A percentile compares a stretch with the other conserved stretches of the same genome.
Conservation (phyloP, 495 filamentous ascomycete species). For the Penicillium canescens region DNA sequence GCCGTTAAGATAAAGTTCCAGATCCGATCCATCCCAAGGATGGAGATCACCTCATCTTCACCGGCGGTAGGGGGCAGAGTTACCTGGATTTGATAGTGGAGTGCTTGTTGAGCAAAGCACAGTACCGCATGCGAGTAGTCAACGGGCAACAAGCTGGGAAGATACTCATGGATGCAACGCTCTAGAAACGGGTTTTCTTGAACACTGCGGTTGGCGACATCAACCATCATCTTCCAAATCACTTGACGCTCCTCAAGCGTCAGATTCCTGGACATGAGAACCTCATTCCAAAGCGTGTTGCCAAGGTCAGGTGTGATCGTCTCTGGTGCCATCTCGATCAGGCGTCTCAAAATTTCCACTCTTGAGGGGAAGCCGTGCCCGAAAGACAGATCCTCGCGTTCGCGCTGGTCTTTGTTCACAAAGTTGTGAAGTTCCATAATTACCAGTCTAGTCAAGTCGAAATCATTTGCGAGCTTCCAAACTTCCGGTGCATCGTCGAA, state of each 20-base stretch:
- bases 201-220: slow-evolving; percentile 42
- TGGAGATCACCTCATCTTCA: slow-evolving; percentile 49
- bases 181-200: slow-evolving; percentile 63
- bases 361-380: slow-evolving; percentile 48
- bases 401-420: slow-evolving; percentile 38
- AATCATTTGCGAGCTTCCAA: slow-evolving; percentile 52
- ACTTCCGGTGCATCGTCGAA: slow-evolving; percentile 46
- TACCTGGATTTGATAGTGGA: slow-evolving; percentile 49
- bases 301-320: slow-evolving; percentile 62
- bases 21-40: slow-evolving; percentile 70
- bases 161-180: slow-evolving; percentile 63
- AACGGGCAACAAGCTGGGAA: slow-evolving; percentile 61
- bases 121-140: slow-evolving; percentile 68
- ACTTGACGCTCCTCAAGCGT: slow-evolving; percentile 55
- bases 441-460: slow-evolving; percentile 50
- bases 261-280: slow-evolving; percentile 61
- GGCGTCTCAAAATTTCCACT: slow-evolving; percentile 54
- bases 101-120: slow-evolving; percentile 62
- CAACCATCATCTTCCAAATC: slow-evolving; percentile 66
- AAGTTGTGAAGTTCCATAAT: slow-evolving; percentile 52
- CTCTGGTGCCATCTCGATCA: slow-evolving; percentile 59
- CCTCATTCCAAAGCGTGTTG: slow-evolving; percentile 62
- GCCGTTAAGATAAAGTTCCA: slow-evolving; percentile 82
- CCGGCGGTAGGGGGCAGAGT: slow-evolving; percentile 34
- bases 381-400: slow-evolving; percentile 36